Evolutionary conservation across 2,329 filamentous ascomycete genomes (phyloP).

Genomic region (Ceratocystis harringtonii): DNA sequence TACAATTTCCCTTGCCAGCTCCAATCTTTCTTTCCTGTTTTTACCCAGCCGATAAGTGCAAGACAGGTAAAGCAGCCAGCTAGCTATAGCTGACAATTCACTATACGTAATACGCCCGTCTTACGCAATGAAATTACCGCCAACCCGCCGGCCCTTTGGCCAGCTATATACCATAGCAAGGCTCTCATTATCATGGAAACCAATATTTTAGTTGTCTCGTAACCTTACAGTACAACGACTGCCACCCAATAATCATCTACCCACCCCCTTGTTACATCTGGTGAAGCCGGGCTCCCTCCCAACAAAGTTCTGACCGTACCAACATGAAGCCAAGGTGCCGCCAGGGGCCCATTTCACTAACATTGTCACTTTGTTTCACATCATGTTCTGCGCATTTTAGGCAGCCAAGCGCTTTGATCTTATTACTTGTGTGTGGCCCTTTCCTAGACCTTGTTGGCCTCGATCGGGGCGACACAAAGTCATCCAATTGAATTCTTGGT

Average conservation of each 20-base stretch:
- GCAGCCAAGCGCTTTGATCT: constrained; percentile 1
- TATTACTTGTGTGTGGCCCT: neutral
- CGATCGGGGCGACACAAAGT: neutral
- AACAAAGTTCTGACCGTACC: neutral
- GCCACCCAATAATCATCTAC: neutral
- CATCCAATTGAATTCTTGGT: neutral
- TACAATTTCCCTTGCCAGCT: neutral
- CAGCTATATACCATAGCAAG: neutral
- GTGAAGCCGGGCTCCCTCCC: neutral
- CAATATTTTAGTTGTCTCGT: neutral
- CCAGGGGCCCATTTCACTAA: neutral
- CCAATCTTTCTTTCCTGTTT: neutral
- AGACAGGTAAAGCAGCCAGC: neutral
- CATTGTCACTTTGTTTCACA: constrained; percentile 1
- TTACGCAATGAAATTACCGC: neutral
- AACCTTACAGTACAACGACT: neutral
- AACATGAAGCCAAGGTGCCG: neutral
- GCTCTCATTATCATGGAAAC: neutral
- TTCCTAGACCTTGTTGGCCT: neutral
- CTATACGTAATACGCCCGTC: neutral
- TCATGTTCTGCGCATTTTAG: neutral
- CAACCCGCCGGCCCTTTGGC: neutral
- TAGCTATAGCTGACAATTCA: neutral
- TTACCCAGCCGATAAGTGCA: neutral
- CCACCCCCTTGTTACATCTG: neutral